Base-by-base conservation (phyloP, 164 flowering plant genomes). In the Santalum album region DNA sequence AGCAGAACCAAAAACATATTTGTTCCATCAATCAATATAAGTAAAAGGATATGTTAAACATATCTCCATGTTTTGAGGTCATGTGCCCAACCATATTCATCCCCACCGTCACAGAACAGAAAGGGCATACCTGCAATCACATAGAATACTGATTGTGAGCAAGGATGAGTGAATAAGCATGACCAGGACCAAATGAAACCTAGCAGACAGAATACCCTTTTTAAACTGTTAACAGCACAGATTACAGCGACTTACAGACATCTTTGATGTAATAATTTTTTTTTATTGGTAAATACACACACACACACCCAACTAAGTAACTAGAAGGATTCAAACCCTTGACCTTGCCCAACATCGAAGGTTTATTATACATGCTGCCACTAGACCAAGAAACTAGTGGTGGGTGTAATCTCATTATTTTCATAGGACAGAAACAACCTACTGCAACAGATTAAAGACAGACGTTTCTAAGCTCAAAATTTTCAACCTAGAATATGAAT, bases 41-140 rank as follows among this genome's bases (percentile, higher is more conserved):
- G 12, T 5, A 42, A 62, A 77, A 79, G 82, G 87, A 82, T 79
- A 82, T 82, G 59, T 70, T 75, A 35, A 69, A 67, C 5, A 68
- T 49, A 51, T 55, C 63, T 53, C 62, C 73, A 65, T 82, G 82
- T 23, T 75, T 72, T 0, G 68, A 44, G 25, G 73, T 69, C 38
- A 82, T 66, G 65, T 79, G 84, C 1, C 57, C 77, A 63, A 73
- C 74, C 71, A 82, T 72, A 61, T 70, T 55, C 20, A 22, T 57
- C 57, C 76, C 72, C 56, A 77, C 72, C 46, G 64, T 70, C 23
- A 44, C 29, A 2, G 56, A 53, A 60, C 87, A 81, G 56, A 79
- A 52, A 39, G 84, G 84, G 38, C 87, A 81, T 14, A 73, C 60
- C 87, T 79, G 82, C 63, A 67, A 68, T 50, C 14, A 38, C n/a